These are phyloP conservation scores for Durio zibethinus DNA, from an alignment of 345 rosid genomes.

Conservation along the genomic window DNA sequence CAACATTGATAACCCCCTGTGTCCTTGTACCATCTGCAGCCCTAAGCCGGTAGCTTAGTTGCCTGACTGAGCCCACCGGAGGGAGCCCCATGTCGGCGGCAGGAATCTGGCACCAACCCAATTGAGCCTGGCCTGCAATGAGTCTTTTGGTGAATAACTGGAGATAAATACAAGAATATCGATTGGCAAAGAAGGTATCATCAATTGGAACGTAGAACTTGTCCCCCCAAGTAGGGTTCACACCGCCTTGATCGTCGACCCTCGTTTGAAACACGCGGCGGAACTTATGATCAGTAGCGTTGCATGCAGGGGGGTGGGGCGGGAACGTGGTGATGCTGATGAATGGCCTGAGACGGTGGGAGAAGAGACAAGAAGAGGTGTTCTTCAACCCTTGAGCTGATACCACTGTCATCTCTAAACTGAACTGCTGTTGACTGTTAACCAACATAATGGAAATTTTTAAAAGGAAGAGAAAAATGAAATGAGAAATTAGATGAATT, in stretches of 20 bases:
- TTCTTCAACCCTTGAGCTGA: constrained; percentile 46
- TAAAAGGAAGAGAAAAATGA: background rate
- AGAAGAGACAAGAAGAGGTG: constrained; percentile 23
- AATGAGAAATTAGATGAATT: background rate
- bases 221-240: constrained; percentile 50
- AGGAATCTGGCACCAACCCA: constrained; percentile 57
- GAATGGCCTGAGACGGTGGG: constrained; percentile 40
- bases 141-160: constrained; percentile 35
- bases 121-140: constrained; percentile 25
- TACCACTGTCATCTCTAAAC: constrained; percentile 42
- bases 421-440: background rate
- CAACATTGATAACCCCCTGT: constrained; percentile 42
- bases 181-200: constrained; percentile 28
- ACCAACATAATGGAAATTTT: background rate
- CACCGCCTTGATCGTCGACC: constrained; percentile 39
- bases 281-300: background rate
- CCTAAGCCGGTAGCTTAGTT: constrained; percentile 45
- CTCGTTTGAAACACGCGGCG: constrained; percentile 24
- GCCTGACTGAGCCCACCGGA: constrained; percentile 23
- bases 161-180: constrained; percentile 27
- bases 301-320: background rate
- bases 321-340: constrained; percentile 32
- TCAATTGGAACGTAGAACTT: constrained; percentile 36
- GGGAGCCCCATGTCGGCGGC: constrained; percentile 30
- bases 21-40: constrained; percentile 43